These are phyloP conservation scores for Capsicum chinense DNA, from an alignment of 257 asterid species.

Conservation along the genomic window DNA sequence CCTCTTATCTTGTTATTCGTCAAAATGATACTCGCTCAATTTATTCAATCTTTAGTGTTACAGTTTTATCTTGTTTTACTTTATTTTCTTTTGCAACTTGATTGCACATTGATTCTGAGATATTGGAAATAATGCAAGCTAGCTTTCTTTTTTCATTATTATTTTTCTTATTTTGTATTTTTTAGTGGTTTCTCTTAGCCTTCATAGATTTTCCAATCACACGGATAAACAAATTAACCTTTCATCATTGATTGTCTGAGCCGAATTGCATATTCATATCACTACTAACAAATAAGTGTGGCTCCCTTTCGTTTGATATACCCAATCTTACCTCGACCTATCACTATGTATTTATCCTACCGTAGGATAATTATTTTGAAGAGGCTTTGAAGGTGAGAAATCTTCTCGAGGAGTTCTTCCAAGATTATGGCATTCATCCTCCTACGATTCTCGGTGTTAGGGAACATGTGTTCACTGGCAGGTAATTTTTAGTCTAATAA, in stretches of 20 bases:
- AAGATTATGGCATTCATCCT: slow-evolving; percentile 84
- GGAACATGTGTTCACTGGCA: slow-evolving; percentile 98
- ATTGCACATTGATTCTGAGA: slow-evolving; percentile 12
- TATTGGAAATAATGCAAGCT: neutral
- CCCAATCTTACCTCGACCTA: slow-evolving; percentile 20
- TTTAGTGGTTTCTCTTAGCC: neutral
- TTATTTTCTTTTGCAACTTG: neutral
- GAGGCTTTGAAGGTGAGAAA: slow-evolving; percentile 98
- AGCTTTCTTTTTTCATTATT: neutral
- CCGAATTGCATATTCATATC: neutral
- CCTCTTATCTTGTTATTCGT: neutral
- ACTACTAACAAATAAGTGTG: neutral
- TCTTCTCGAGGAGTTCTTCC: slow-evolving; percentile 86
- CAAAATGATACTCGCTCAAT: neutral
- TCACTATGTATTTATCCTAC: slow-evolving; percentile 17
- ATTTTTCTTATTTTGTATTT: neutral
- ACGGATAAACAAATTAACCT: neutral
- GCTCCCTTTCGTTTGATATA: neutral
- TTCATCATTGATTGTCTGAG: neutral
- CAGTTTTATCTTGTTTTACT: neutral
- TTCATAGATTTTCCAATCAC: neutral
- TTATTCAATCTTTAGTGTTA: neutral
- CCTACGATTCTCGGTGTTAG: slow-evolving; percentile 97
- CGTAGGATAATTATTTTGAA: slow-evolving; percentile 96
- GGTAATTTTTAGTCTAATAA: slow-evolving; percentile 47